phyloP scores from a whole-genome alignment of 73 alveolate genomes.

The Paramecium octaurelia region DNA sequence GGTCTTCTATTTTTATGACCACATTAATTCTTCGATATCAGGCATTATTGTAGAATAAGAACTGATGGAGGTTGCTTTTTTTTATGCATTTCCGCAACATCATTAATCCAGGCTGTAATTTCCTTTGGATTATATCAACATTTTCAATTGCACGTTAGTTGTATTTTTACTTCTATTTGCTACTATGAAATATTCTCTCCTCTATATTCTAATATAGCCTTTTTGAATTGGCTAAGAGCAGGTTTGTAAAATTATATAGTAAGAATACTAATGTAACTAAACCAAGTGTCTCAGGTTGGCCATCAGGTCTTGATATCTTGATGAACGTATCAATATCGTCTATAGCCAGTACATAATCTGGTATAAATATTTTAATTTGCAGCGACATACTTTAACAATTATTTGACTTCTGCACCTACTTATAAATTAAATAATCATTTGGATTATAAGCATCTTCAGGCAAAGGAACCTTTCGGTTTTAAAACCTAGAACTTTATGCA shows the following conservation, averaged over 20 bases:
- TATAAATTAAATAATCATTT: conserved; percentile 79
- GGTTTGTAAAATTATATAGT: conserved; percentile 75
- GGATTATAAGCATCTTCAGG: conserved; percentile 83
- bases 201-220: conserved; percentile 72
- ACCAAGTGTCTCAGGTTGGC: conserved; percentile 85
- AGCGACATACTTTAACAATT: conserved; percentile 77
- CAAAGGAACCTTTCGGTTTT: conserved; percentile 46
- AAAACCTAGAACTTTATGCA: conserved; percentile 6
- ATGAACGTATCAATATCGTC: conserved; percentile 95
- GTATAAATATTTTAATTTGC: conserved; percentile 91
- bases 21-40: conserved; percentile 88
- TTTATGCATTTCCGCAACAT: conserved; percentile 86
- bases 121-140: conserved; percentile 96
- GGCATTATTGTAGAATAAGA: conserved; percentile 93
- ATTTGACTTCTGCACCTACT: conserved; percentile 79
- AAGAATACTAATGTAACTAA: conserved; percentile 65
- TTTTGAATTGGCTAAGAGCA: conserved; percentile 71
- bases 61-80: conserved; percentile 93
- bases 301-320: conserved; percentile 94
- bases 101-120: conserved; percentile 89
- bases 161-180: conserved; percentile 59
- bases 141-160: conserved; percentile 72
- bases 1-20: conserved; percentile 89
- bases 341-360: conserved; percentile 91
- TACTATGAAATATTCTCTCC: conserved; percentile 71